Base-by-base conservation (phyloP, 2,329 filamentous ascomycete species). In the Diaporthe velutina region DNA sequence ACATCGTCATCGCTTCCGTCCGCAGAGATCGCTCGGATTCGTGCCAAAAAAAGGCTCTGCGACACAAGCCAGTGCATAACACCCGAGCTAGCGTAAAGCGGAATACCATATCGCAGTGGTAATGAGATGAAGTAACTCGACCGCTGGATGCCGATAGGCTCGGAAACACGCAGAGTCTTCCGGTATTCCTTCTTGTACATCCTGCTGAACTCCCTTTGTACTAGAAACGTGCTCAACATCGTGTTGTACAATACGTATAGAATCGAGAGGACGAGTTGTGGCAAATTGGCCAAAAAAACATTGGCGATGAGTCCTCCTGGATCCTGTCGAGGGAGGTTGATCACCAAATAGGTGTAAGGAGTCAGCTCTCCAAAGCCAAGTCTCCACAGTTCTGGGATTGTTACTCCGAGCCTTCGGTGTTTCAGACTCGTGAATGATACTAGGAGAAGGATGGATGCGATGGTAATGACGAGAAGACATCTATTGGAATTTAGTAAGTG, bases 61-160 rank as follows among this genome's bases (percentile, higher is more conserved):
- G 87, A 89, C 9, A 87, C 80, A 4, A 89, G 80, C 87, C 86
- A 89, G 76, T 89, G 87, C 70, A 88, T 78, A 1, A 86, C 6
- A 0, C 79, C 82, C 1, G 81, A 83, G 6, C 77, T 75, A 0
- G 78, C 74, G 2, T 85, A 79, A 1, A 88, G 78, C 0, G 86
- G 84, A 1, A 88, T 70, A 0, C 82, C 83, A 74, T 86, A 89
- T 33, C 81, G 81, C 52, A 85, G 83, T 2, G 87, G 87, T 2
- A 90, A 76, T 4, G 82, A 83, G 15, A 89, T 83, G 67, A 83
- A 87, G 75, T 86, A 87, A 3, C 82, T 85, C 0, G 82, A 83
- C 3, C 85, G 80, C 75, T 89, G 86, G 7, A 81, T 78, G 5
- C 83, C 84, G 1, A 76, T 73, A 0, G 85, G 86, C 70, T 81